Conservation (phyloP, 192 early-diverging fungal species). For the Coemansia guatemalensis region DNA sequence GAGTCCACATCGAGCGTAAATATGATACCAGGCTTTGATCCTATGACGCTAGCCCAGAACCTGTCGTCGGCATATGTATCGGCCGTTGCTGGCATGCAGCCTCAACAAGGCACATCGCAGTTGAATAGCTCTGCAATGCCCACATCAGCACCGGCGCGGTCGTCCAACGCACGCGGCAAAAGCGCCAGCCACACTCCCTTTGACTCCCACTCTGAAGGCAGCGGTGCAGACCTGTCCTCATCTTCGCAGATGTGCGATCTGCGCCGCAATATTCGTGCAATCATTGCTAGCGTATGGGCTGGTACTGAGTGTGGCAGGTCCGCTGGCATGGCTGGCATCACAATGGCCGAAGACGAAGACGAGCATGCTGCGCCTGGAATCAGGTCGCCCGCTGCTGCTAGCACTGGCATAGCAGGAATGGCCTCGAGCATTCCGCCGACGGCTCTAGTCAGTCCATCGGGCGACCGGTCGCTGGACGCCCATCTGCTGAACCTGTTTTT, state of each 20-base stretch:
- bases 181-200: constrained; percentile 41
- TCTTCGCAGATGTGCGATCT: constrained; percentile 38
- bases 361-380: constrained; percentile 1
- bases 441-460: constrained; percentile 26
- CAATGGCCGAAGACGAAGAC: constrained; percentile 38
- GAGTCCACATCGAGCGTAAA: constrained; percentile 12
- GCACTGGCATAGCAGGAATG: not conserved
- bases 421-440: not conserved
- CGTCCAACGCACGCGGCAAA: constrained; percentile 39
- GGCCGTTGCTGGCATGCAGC: constrained; percentile 18
- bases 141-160: constrained; percentile 1
- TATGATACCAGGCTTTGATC: constrained; percentile 30
- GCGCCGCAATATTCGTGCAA: constrained; percentile 33
- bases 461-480: constrained; percentile 47
- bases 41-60: constrained; percentile 33
- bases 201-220: not conserved
- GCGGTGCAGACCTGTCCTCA: not conserved
- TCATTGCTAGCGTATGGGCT: constrained; percentile 51
- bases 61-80: constrained; percentile 52
- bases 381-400: constrained; percentile 3
- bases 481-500: constrained; percentile 45
- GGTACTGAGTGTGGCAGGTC: constrained; percentile 51
- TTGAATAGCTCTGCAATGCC: not conserved
- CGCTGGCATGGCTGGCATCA: constrained; percentile 47
- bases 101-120: not conserved